Base-by-base conservation (phyloP, 257 asterid species). In the Phtheirospermum japonicum region DNA sequence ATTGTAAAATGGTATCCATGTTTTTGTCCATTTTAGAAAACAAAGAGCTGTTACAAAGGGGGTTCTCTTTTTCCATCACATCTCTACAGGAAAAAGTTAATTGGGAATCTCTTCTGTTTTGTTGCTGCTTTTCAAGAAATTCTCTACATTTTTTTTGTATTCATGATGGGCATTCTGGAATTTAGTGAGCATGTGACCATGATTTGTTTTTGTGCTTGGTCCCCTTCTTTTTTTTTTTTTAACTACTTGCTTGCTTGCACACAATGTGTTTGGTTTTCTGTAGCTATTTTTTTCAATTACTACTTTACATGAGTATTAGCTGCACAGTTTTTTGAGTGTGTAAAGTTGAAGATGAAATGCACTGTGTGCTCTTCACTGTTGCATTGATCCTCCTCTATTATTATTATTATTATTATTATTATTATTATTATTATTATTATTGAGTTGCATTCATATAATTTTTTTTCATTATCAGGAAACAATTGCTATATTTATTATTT, bases 121-220 rank as follows among this genome's bases (percentile, higher is more conserved):
- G n/a, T n/a, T n/a, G n/a, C n/a, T 66, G 63, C 60, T 20, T 66
- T 59, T 11, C 59, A 59, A 68, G 59, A 52, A 36, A 56, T 52
- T 48, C 11, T 32, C 11, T 8, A 4, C 11, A 32, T 5, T 32
- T 48, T 32, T 48, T 50, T 66, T 53, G 2, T 37, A 69, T n/a
- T 51, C 48, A 43, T 61, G 37, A 68, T 68, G 57, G 57, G 63
- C 23, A 17, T 69, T 61, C 12, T 45, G 52, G 52, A 45, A 7
- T 39, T 45, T 45, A 45, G 18, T 45, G 16, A 45, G 52, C 52
- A 45, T 45, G 52, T 45, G 52, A 45, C 52, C 52, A 45, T 45
- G 18, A 2, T 45, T 45, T 45, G 18, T 45, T 45, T n/a, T 45
- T 11, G 52, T 11, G 42, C 11, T 36, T 36, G n/a, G n/a, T n/a